Percentiles rank a stretch among this genome's conserved stretches.
Evolutionary conservation across 129 eudicot genomes (phyloP).

Genomic region (Pulicaria dysenterica): DNA sequence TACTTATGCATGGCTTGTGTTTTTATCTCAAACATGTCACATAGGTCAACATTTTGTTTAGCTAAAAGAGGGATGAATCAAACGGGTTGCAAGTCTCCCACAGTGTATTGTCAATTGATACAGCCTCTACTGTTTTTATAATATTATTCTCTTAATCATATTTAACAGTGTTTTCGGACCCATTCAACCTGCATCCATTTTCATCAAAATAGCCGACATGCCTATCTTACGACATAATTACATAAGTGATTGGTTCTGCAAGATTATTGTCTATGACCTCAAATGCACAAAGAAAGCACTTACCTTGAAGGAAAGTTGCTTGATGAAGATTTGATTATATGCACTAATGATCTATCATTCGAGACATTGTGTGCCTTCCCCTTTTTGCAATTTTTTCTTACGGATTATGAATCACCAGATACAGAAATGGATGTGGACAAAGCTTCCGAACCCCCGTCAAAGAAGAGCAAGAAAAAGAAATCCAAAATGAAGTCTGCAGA

Average conservation of each 20-base stretch:
- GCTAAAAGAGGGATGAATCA: neutral
- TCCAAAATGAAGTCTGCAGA: constrained; percentile 43
- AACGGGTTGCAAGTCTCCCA: neutral
- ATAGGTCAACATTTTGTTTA: neutral
- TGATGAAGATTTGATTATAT: neutral
- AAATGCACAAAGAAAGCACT: neutral
- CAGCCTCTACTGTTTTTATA: neutral
- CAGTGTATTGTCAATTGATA: neutral
- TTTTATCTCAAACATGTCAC: neutral
- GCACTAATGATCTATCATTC: neutral
- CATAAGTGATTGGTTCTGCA: neutral
- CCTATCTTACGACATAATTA: neutral
- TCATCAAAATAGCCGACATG: neutral
- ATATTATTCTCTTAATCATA: neutral
- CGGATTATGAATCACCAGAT: constrained; percentile 25
- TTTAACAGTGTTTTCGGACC: neutral
- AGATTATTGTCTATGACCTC: neutral
- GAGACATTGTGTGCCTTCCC: neutral
- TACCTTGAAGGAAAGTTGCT: neutral
- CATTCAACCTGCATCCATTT: neutral
- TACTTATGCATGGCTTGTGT: constrained; percentile 6
- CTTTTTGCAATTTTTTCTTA: neutral
- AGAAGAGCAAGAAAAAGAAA: constrained; percentile 86
- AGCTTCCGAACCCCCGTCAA: constrained; percentile 39
- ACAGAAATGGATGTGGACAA: constrained; percentile 62